Conservation (phyloP, 2,329 filamentous ascomycete genomes). For the Blastomyces gilchristii region DNA sequence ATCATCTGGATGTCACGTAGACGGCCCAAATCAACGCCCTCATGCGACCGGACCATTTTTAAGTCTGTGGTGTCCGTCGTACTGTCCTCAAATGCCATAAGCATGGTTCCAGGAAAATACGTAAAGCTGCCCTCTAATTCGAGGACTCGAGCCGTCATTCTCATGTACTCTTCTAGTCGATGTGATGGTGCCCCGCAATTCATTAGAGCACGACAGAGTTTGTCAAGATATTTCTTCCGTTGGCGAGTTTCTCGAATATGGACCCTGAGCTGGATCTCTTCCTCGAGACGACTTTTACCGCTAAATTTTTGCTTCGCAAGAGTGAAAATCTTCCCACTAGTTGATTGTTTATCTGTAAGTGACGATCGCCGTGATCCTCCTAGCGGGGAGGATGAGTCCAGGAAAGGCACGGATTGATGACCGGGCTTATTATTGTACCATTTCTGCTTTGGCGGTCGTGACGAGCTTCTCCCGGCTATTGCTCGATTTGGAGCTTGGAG, state of each 20-base stretch:
- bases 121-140: conserved; percentile 84
- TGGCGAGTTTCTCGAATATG: conserved; percentile 61
- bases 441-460: conserved; percentile 25
- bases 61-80: conserved; percentile 39
- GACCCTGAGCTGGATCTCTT: conserved; percentile 49
- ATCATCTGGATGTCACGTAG: conserved; percentile 37
- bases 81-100: conserved; percentile 67
- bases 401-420: conserved; percentile 27
- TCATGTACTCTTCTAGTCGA: conserved; percentile 80
- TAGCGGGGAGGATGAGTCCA: conserved; percentile 17
- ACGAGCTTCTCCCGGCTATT: neutral
- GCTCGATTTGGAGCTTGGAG: conserved; percentile 12
- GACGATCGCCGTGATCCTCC: conserved; percentile 10
- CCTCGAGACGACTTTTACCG: conserved; percentile 21
- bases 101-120: conserved; percentile 88
- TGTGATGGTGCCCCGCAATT: conserved; percentile 83
- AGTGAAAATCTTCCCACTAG: conserved; percentile 22
- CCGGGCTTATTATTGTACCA: conserved; percentile 35
- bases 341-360: neutral
- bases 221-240: conserved; percentile 72
- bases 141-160: conserved; percentile 77
- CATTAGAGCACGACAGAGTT: conserved; percentile 80
- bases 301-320: conserved; percentile 18
- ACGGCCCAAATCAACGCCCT: conserved; percentile 36
- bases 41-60: conserved; percentile 34